These are phyloP conservation scores for Plasmopara halstedii DNA, from an alignment of 352 stramenopile genomes.

Conservation along the genomic window DNA sequence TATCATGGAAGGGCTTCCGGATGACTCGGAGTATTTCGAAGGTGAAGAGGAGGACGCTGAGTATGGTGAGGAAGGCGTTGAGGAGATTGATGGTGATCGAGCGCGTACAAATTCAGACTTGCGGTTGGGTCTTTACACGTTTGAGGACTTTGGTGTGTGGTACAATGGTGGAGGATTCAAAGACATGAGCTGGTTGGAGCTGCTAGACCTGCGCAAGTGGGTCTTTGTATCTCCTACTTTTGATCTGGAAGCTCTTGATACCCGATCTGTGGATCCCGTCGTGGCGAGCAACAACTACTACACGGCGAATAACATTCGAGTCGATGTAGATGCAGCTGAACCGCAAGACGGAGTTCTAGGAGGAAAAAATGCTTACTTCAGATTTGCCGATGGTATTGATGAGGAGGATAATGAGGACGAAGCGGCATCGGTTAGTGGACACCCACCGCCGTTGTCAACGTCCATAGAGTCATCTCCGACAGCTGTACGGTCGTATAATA, in stretches of 20 bases:
- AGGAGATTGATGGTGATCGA: conserved; percentile 33
- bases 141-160: conserved; percentile 81
- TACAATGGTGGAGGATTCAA: conserved; percentile 79
- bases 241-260: conserved; percentile 53
- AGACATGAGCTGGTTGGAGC: conserved; percentile 77
- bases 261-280: conserved; percentile 57
- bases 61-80: conserved; percentile 17
- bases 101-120: conserved; percentile 43
- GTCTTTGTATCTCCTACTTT: conserved; percentile 68
- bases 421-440: conserved; percentile 1
- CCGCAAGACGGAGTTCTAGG: conserved; percentile 21
- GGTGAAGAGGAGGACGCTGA: conserved; percentile 5
- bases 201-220: conserved; percentile 83
- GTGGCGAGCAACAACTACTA: conserved; percentile 80
- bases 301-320: conserved; percentile 78
- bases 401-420: conserved; percentile 69
- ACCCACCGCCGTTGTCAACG: conserved; percentile 17
- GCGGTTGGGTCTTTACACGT: conserved; percentile 53
- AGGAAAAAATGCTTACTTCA: conserved; percentile 39
- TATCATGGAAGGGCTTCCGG: conserved; percentile 50
- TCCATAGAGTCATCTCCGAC: conserved; percentile 61
- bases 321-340: conserved; percentile 55
- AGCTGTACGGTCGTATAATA: conserved; percentile 33
- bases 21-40: conserved; percentile 21
- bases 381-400: conserved; percentile 54